Evolutionary conservation across 2,329 filamentous ascomycete genomes (phyloP).

Genomic region (Orbilia ellipsospora): DNA sequence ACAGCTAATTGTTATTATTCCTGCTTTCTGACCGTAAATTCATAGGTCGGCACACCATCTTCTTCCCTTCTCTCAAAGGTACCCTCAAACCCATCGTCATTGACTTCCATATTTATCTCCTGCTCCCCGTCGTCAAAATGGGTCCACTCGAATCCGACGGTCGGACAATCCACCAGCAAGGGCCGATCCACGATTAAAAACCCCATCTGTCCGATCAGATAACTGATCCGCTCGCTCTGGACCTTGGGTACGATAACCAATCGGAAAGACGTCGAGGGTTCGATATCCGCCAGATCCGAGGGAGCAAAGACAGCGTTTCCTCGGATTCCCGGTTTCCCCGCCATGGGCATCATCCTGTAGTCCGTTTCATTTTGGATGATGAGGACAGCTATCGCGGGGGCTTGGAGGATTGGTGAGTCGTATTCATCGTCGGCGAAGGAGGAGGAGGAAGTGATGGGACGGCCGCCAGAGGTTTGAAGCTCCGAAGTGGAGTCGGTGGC

Average conservation of each 20-base stretch:
- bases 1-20: not conserved
- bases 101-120: constrained; percentile 28
- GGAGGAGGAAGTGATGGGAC: not conserved
- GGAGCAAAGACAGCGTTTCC: constrained; percentile 29
- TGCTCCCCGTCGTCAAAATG: constrained; percentile 29
- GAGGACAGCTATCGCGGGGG: constrained; percentile 14
- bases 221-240: not conserved
- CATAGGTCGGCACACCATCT: constrained; percentile 23
- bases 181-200: constrained; percentile 22
- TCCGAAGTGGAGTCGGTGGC: constrained; percentile 30
- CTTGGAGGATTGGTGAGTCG: not conserved
- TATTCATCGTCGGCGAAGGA: constrained; percentile 3
- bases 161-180: constrained; percentile 32
- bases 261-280: constrained; percentile 12
- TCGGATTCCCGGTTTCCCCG: constrained; percentile 20
- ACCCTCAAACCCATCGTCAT: constrained; percentile 31
- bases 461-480: constrained; percentile 15
- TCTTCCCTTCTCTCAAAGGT: constrained; percentile 19
- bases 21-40: constrained; percentile 20
- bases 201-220: constrained; percentile 28
- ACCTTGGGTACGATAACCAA: constrained; percentile 13
- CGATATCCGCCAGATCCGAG: constrained; percentile 15
- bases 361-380: constrained; percentile 26
- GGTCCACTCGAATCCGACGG: constrained; percentile 33
- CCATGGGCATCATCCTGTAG: constrained; percentile 15